A percentile compares a stretch with the other conserved stretches of the same genome.
Conservation (phyloP, 768 basidiomycete species). For the Russula vinacea region DNA sequence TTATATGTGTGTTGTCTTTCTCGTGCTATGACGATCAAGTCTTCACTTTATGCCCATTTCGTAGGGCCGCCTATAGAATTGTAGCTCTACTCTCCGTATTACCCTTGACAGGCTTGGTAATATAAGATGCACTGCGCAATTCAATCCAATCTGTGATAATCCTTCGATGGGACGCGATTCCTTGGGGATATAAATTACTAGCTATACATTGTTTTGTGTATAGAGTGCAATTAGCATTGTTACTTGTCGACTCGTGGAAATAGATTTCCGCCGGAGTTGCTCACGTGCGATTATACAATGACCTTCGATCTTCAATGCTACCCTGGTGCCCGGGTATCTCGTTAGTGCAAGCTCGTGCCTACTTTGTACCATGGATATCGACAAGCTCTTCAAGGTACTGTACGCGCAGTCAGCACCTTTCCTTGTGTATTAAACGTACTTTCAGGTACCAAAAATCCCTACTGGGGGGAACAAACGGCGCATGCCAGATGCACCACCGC, state of each 20-base stretch:
- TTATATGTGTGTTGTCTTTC: background rate
- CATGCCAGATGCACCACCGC: conserved; percentile 71
- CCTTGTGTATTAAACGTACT: conserved; percentile 8
- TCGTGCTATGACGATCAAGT: background rate
- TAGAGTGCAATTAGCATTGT: no score
- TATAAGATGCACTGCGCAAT: background rate
- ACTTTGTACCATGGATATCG: conserved; percentile 44
- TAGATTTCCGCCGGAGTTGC: background rate
- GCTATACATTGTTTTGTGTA: background rate
- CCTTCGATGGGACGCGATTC: background rate
- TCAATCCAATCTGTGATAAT: background rate
- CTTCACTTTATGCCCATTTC: background rate
- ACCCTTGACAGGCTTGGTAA: background rate
- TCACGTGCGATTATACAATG: conserved; percentile 16
- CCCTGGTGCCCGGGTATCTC: background rate
- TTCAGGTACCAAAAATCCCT: conserved; percentile 68
- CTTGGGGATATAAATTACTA: background rate
- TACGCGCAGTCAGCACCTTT: background rate
- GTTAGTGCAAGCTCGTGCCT: background rate
- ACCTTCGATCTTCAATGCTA: conserved; percentile 1
- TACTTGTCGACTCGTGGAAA: no score
- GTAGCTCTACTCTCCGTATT: background rate
- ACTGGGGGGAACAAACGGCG: conserved; percentile 64
- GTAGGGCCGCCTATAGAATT: background rate
- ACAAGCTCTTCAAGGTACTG: conserved; percentile 48